Evolutionary conservation across 352 stramenopile species (phyloP).

Genomic region (Globisporangium paddicum): DNA sequence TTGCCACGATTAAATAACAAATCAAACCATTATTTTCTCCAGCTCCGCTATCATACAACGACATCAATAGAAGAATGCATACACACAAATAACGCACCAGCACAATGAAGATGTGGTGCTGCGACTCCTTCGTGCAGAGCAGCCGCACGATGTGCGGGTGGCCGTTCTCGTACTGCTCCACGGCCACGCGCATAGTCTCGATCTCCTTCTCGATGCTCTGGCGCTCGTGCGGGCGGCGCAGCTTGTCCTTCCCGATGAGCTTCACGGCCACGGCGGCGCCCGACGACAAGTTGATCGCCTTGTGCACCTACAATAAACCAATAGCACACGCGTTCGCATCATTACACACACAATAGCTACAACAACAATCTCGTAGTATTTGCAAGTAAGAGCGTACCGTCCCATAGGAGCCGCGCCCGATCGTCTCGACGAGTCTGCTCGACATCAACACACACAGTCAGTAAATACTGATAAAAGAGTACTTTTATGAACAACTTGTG

Average conservation of each 20-base stretch:
- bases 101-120: slow-evolving; percentile 81
- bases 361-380: no score
- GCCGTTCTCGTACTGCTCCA: slow-evolving; percentile 85
- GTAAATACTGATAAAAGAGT: no score
- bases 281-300: slow-evolving; percentile 77
- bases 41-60: no score
- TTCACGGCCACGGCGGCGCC: slow-evolving; percentile 76
- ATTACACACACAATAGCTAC: no score
- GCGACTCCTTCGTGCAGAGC: slow-evolving; percentile 77
- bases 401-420: slow-evolving; percentile 76
- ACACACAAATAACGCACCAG: no score
- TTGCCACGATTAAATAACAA: no score
- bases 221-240: slow-evolving; percentile 65
- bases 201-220: slow-evolving; percentile 85
- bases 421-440: slow-evolving; percentile 71
- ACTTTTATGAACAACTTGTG: no score
- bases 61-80: no score
- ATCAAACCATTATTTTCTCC: no score
- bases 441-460: not conserved
- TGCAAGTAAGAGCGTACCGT: no score
- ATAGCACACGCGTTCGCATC: not conserved
- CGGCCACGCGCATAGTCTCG: slow-evolving; percentile 79
- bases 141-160: slow-evolving; percentile 80
- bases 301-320: slow-evolving; percentile 51
- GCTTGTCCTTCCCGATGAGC: slow-evolving; percentile 74